phyloP scores from a whole-genome alignment of 2,329 filamentous ascomycete genomes.

The Dendryphion nanum region DNA sequence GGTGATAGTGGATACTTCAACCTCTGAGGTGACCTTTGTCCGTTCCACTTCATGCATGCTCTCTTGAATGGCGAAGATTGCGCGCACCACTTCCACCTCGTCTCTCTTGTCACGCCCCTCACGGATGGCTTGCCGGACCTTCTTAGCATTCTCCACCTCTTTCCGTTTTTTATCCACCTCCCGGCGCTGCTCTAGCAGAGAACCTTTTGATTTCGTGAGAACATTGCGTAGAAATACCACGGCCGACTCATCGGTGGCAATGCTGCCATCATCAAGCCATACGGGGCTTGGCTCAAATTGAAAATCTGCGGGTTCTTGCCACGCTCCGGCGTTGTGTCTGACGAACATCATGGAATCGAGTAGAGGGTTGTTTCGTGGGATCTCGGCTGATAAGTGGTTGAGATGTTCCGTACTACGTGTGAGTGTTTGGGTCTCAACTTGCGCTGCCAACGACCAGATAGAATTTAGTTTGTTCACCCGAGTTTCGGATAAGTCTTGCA shows the following conservation, averaged over 20 bases:
- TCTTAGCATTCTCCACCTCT: conserved; percentile 78
- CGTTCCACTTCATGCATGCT: conserved; percentile 80
- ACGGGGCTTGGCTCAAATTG: conserved; percentile 91
- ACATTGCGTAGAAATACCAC: conserved; percentile 92
- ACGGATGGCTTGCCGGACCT: conserved; percentile 70
- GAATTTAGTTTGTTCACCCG: conserved; percentile 79
- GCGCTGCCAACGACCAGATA: conserved; percentile 78
- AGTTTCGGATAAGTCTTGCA: conserved; percentile 92
- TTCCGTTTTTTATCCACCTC: conserved; percentile 83
- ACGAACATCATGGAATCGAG: conserved; percentile 99
- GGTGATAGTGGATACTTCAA: conserved; percentile 93
- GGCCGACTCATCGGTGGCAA: conserved; percentile 82
- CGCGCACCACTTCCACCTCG: conserved; percentile 78
- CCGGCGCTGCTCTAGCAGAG: conserved; percentile 74
- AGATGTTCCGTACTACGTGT: conserved; percentile 71
- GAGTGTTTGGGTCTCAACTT: conserved; percentile 77
- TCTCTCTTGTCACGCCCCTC: conserved; percentile 86
- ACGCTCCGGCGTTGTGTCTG: conserved; percentile 79
- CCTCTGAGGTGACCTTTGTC: conserved; percentile 81
- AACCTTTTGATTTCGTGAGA: conserved; percentile 82
- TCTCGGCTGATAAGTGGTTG: conserved; percentile 72
- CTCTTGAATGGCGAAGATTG: conserved; percentile 83
- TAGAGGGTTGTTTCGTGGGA: conserved; percentile 80
- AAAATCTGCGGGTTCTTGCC: conserved; percentile 82
- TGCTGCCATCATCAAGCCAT: conserved; percentile 89